Conservation (phyloP, 495 filamentous ascomycete species). For the Trichoderma virens region DNA sequence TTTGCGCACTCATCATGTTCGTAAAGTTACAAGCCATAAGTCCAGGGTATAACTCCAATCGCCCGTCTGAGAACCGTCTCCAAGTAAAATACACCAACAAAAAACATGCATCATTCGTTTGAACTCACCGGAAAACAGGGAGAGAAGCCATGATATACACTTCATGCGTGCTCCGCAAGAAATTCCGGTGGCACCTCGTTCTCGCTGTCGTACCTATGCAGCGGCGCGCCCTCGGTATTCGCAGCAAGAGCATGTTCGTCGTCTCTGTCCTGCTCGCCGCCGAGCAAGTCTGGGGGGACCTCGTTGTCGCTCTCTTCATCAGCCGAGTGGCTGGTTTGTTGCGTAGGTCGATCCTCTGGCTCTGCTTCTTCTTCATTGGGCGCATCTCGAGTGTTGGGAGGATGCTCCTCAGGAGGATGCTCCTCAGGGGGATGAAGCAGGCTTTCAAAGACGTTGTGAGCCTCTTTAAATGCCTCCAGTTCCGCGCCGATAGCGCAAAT, state of each 20-base stretch:
- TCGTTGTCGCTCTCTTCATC: slow-evolving; percentile 17
- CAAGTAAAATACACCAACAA: neutral
- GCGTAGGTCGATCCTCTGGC: slow-evolving; percentile 4
- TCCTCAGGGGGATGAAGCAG: slow-evolving; percentile 28
- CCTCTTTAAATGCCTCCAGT: slow-evolving; percentile 71
- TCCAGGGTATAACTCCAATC: no score
- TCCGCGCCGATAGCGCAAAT: slow-evolving; percentile 86
- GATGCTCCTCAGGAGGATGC: slow-evolving; percentile 21
- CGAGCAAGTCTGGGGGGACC: slow-evolving; percentile 9
- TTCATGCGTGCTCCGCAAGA: slow-evolving; percentile 23
- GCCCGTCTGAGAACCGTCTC: no score
- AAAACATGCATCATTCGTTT: neutral
- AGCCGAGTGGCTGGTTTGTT: neutral
- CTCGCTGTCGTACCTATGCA: slow-evolving; percentile 25
- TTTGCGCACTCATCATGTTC: no score
- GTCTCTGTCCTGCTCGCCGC: slow-evolving; percentile 37
- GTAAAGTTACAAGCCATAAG: no score
- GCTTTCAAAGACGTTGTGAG: slow-evolving; percentile 53
- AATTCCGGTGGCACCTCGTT: slow-evolving; percentile 37
- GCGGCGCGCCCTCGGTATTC: slow-evolving; percentile 23
- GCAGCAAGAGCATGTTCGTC: slow-evolving; percentile 26
- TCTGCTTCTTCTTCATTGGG: slow-evolving; percentile 5
- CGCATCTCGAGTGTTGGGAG: slow-evolving; percentile 18
- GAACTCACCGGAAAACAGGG: neutral
- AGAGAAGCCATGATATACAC: neutral